Evolutionary conservation across 352 stramenopile genomes (phyloP).

Genomic region (Phytophthora tentaculata): DNA sequence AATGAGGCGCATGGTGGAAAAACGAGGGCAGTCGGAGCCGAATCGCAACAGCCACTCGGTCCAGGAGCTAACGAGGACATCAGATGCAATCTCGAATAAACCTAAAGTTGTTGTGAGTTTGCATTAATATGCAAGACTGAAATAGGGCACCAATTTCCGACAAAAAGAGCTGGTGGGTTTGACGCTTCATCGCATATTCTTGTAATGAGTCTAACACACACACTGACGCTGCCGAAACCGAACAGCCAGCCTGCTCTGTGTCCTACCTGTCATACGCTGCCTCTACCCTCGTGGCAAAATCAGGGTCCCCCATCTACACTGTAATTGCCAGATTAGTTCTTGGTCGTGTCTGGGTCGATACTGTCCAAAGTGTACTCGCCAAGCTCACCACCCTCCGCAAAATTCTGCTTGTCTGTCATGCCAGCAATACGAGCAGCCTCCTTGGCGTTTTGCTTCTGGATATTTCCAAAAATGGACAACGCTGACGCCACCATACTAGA

Average conservation of each 20-base stretch:
- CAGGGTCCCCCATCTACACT: conserved; percentile 1
- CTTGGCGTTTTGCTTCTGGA: conserved; percentile 80
- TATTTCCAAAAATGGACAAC: conserved; percentile 88
- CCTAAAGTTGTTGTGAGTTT: neutral
- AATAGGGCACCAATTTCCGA: conserved; percentile 10
- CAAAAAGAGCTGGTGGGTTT: neutral
- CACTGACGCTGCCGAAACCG: too few relatives aligned
- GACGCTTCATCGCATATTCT: too few relatives aligned
- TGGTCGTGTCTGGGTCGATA: conserved; percentile 43
- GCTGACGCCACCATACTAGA: conserved; percentile 91
- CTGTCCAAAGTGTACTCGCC: conserved; percentile 77
- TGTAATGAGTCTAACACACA: too few relatives aligned
- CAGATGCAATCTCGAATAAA: neutral
- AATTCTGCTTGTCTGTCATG: conserved; percentile 17
- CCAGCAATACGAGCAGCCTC: conserved; percentile 29
- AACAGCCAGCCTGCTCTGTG: neutral
- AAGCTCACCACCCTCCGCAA: conserved; percentile 24
- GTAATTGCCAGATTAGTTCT: conserved; percentile 29
- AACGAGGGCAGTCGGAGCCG: conserved; percentile 24
- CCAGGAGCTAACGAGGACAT: conserved; percentile 15
- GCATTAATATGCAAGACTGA: conserved; percentile 1
- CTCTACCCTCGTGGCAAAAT: conserved; percentile 5
- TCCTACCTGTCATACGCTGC: conserved; percentile 9
- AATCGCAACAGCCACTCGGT: neutral
- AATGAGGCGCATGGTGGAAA: conserved; percentile 41